A percentile compares a stretch with the other conserved stretches of the same genome.
Evolutionary conservation across 345 rosid genomes (phyloP).

Genomic region (Lepidium africanum): DNA sequence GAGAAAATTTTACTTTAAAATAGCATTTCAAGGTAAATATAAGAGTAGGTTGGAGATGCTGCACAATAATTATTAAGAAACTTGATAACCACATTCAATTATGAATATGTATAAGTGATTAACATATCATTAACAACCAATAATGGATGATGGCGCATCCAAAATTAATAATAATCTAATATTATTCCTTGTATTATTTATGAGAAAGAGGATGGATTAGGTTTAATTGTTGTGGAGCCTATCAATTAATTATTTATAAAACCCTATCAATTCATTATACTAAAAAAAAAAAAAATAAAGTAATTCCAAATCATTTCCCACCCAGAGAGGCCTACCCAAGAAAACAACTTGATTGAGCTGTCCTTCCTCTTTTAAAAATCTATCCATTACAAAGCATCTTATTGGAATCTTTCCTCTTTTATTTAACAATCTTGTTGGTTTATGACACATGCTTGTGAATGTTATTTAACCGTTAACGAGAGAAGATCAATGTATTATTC

Average conservation of each 20-base stretch:
- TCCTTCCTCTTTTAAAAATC: not conserved
- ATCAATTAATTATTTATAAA: not conserved
- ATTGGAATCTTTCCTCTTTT: too few relatives aligned
- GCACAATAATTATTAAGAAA: too few relatives aligned
- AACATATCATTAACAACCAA: not conserved
- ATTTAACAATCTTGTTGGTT: too few relatives aligned
- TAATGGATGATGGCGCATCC: slow-evolving; percentile 22
- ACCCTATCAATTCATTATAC: not conserved
- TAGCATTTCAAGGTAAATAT: too few relatives aligned
- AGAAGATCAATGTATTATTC: not conserved
- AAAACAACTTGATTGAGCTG: slow-evolving; percentile 27
- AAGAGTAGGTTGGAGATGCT: too few relatives aligned
- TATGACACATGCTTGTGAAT: not conserved
- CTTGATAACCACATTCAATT: too few relatives aligned
- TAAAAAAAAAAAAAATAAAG: not conserved
- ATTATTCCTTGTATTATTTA: not conserved
- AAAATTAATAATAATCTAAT: not conserved
- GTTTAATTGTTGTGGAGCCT: slow-evolving; percentile 19
- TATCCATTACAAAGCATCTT: not conserved
- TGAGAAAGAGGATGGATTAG: slow-evolving; percentile 13
- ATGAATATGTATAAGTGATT: too few relatives aligned
- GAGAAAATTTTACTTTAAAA: too few relatives aligned
- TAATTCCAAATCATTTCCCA: slow-evolving; percentile 10
- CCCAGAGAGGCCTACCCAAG: slow-evolving; percentile 18
- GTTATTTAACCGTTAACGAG: not conserved